Evolutionary conservation across 441 rosid species (phyloP), one percentile per base, ranked within the genome.

Genomic region (Eutrema salsugineum): DNA sequence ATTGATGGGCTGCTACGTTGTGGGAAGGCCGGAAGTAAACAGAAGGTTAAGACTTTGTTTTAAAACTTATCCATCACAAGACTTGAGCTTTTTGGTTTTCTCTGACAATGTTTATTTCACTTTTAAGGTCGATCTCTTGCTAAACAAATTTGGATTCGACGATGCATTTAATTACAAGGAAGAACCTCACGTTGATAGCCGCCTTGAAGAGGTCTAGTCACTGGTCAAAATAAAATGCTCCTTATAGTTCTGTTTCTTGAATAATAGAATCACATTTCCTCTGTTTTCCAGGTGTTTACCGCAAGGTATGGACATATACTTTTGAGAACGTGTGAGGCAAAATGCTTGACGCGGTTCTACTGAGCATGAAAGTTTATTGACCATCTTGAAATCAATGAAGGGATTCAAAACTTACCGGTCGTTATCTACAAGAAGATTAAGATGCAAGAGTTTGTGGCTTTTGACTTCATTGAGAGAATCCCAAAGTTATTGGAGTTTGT

Each of bases 281-380:
- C 54, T 63, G 3, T 90, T 3, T 28, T n/a, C 5, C 32, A 90
- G 91, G 78, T 84, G 83, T 71, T 87, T 91, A 17, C 93, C 91
- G 0, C 74, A 83, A 2, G 88, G 94, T 3, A 91, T 86, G 5
- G 90, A 91, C 54, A 76, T 85, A 63, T 88, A 91, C 65, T 91
- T 88, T 24, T n/a, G 97, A 91, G 82, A 87, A 86, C 9, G 91
- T 88, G 43, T 90, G 91, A 58, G 87, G 69, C 8, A 80, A 88
- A 53, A 91, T 87, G 88, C 87, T 66, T 62, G 87, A 82, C 60
- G 84, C 94, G 1, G 94, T 85, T 1, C 46, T 89, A 11, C 71
- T 78, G 15, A 87, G 82, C 81, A 88, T 88, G 89, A 89, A 84
- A 32, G 12, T 1, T 3, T 61, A 58, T 51, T 68, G 75, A 84